phyloP scores from a whole-genome alignment of 345 rosid species.

The Trapa incisa region DNA sequence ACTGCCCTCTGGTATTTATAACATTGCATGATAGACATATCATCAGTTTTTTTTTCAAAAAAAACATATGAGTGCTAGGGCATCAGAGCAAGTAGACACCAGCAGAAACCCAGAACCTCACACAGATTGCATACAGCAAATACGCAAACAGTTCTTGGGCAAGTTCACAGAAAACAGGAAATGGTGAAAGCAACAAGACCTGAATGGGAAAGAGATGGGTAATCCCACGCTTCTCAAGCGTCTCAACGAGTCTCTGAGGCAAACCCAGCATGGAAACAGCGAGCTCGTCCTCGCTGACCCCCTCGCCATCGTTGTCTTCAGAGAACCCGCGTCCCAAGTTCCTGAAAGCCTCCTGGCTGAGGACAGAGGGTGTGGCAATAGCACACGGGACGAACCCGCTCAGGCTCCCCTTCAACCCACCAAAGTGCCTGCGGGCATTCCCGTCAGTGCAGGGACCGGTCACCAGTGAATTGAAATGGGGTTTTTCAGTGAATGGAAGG shows the following conservation, averaged over 20 bases:
- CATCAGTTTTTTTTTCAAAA: neutral
- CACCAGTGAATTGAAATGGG: constrained; percentile 25
- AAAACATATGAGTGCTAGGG: neutral
- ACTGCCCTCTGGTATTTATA: constrained; percentile 60
- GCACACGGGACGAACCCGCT: constrained; percentile 40
- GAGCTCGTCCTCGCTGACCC: constrained; percentile 39
- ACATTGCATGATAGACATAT: neutral
- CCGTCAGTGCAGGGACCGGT: constrained; percentile 11
- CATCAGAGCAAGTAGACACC: neutral
- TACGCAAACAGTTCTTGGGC: neutral
- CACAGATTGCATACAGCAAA: neutral
- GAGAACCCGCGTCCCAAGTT: constrained; percentile 36
- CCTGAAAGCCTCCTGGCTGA: constrained; percentile 80
- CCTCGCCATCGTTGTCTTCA: constrained; percentile 9
- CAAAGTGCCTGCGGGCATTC: constrained; percentile 11
- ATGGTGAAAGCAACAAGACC: constrained; percentile 18
- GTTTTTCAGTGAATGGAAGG: constrained; percentile 16
- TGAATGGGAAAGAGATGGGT: constrained; percentile 92
- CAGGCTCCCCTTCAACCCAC: constrained; percentile 17
- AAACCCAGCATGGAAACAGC: constrained; percentile 54
- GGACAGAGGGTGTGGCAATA: constrained; percentile 63
- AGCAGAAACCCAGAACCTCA: neutral
- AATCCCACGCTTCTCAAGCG: constrained; percentile 76
- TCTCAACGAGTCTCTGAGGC: constrained; percentile 60
- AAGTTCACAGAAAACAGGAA: neutral